Evolutionary conservation across 768 basidiomycete genomes (phyloP), one percentile per base, ranked within the genome.

Genomic region (Tricholoma matsutake): DNA sequence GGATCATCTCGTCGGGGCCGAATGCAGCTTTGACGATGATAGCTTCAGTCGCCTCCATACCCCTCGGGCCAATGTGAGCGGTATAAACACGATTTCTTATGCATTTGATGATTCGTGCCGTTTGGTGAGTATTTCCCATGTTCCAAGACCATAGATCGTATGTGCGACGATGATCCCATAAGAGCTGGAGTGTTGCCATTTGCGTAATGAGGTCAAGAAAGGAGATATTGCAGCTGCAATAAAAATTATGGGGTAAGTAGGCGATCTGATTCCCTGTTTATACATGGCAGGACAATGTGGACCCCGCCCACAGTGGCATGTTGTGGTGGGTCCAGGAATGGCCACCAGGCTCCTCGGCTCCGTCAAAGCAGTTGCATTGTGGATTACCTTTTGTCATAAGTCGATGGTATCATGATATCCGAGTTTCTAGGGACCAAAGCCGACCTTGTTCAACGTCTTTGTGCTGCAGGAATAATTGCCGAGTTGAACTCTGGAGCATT

Each of bases 11-110:
- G 10, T 67, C 60, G 20, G 62, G 25, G 4, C 69, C 71, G 6
- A 63, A 57, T 6, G 73, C 76, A 49, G 74, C 64, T 66, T 80
- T 81, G 25, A 76, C 61, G n/a, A 75, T 68, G 16, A 74, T 64
- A 4, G 65, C 56, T 16, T 66, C 34, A 3, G 58, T 58, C 29
- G 66, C 64, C 25, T 68, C 57, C 47, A 52, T 47, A 16, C 64
- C 68, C 20, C 60, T 57, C 4, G 60, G 59, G 4, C 72, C 71
- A 51, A 73, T 52, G 29, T 64, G 62, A 6, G 66, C 71, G 14
- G 63, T 41, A 59, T 66, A 70, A 13, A 73, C 65, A 16, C 56
- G 53, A 4, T 64, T 64, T 37, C 57, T 63, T 7, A 73, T 49
- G 18, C 61, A 62, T 39, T 66, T 62, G 18, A 69, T 61, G 53